Conservation (phyloP, 163 green algal genomes). For the Coccomyxa subellipsoidea region DNA sequence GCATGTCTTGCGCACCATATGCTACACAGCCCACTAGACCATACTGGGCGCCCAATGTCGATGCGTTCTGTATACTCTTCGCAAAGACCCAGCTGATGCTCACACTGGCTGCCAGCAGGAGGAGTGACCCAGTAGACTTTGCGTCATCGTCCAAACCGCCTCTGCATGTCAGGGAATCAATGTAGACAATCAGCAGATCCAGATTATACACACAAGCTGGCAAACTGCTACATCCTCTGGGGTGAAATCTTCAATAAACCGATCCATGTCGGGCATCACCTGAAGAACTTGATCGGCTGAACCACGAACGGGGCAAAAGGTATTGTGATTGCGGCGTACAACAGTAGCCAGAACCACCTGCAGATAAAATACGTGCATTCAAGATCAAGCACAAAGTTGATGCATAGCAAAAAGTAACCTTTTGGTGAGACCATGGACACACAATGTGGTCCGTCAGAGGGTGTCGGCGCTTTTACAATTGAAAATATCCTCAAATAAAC, state of each 20-base stretch:
- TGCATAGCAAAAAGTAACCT: too few species aligned
- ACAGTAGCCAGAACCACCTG: conserved; percentile 26
- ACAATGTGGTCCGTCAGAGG: too few species aligned
- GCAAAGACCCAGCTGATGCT: conserved; percentile 29
- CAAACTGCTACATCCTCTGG: too few species aligned
- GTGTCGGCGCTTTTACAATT: too few species aligned
- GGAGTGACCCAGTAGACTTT: neutral
- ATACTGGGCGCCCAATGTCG: conserved; percentile 34
- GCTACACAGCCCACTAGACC: conserved; percentile 21
- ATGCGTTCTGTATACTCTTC: conserved; percentile 36
- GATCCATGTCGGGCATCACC: conserved; percentile 12
- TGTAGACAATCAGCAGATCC: too few species aligned
- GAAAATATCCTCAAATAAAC: too few species aligned
- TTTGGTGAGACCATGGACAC: neutral
- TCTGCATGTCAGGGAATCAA: too few species aligned
- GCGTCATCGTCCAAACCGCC: conserved; percentile 18
- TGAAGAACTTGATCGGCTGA: conserved; percentile 17
- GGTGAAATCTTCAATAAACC: too few species aligned
- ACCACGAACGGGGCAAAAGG: conserved; percentile 22
- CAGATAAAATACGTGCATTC: neutral
- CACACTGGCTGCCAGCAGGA: conserved; percentile 24
- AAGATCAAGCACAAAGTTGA: too few species aligned
- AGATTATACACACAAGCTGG: too few species aligned
- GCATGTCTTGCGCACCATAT: conserved; percentile 5
- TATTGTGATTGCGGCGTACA: conserved; percentile 24